Percentiles rank a stretch among this genome's conserved stretches.
Conservation (phyloP, 2,329 filamentous ascomycete genomes). For the Tolypocladium capitatum region DNA sequence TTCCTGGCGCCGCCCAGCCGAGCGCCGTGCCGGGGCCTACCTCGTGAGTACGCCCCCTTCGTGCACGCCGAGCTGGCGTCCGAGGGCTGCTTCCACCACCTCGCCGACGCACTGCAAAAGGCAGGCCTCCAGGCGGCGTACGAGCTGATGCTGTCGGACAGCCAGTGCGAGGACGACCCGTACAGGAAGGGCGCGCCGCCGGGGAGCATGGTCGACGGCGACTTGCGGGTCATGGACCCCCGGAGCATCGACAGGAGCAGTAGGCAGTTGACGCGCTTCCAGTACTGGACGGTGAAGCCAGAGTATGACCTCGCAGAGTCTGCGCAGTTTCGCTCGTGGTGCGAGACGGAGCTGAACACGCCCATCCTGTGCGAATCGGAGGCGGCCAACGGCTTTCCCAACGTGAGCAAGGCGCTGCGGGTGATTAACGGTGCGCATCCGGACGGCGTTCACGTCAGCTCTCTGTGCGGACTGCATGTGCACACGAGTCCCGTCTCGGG, state of each 20-base stretch:
- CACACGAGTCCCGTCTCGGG: constrained; percentile 4
- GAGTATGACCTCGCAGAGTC: not conserved
- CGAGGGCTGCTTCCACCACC: constrained; percentile 1
- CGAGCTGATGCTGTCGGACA: not conserved
- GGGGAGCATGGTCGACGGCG: not conserved
- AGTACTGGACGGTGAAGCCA: constrained; percentile 5
- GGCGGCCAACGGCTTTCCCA: constrained; percentile 1
- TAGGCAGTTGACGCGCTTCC: not conserved
- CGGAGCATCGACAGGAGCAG: not conserved
- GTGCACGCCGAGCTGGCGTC: not conserved
- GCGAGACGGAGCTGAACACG: constrained; percentile 4
- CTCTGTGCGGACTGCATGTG: constrained; percentile 6
- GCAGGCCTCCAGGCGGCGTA: constrained; percentile 4
- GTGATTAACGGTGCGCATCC: not conserved
- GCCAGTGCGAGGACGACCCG: not conserved
- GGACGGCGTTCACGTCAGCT: not conserved
- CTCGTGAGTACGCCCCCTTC: no score
- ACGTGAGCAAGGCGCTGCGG: constrained; percentile 3
- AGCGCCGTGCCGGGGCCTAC: no score
- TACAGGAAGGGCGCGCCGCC: not conserved
- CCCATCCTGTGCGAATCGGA: constrained; percentile 6
- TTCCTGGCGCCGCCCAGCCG: constrained; percentile 5
- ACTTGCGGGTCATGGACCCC: constrained; percentile 4
- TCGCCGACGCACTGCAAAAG: constrained; percentile 1
- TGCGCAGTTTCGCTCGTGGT: not conserved